Evolutionary conservation across 2,329 filamentous ascomycete species (phyloP).

Genomic region (Malbranchea zuffiana): DNA sequence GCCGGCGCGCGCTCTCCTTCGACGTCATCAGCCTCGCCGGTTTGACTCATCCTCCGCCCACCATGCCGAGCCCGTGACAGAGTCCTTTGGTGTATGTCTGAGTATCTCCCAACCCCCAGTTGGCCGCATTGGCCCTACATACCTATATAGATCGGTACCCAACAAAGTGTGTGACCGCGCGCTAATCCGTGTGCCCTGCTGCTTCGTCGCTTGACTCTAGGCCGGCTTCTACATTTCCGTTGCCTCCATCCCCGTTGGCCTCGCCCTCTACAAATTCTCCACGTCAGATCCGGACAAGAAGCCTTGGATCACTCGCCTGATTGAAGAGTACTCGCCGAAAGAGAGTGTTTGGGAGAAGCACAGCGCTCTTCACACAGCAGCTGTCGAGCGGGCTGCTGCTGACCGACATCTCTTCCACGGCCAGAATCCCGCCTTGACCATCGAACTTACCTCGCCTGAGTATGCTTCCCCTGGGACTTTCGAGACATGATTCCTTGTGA

Average conservation of each 20-base stretch:
- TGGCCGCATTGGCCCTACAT: not conserved
- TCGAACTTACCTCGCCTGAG: conserved; percentile 54
- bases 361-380: conserved; percentile 50
- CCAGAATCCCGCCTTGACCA: conserved; percentile 30
- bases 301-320: conserved; percentile 37
- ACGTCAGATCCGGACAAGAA: conserved; percentile 28
- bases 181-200: conserved; percentile 9
- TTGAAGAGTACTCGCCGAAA: conserved; percentile 45
- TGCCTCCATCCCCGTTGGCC: conserved; percentile 33
- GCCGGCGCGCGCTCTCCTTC: conserved; percentile 29
- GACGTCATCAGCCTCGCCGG: conserved; percentile 34
- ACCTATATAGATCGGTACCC: not conserved
- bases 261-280: conserved; percentile 34
- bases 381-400: conserved; percentile 51
- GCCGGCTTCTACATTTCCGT: conserved; percentile 39
- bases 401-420: conserved; percentile 52
- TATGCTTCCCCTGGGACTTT: conserved; percentile 31
- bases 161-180: conserved; percentile 6
- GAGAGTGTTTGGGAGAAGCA: conserved; percentile 44
- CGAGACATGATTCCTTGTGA: conserved; percentile 1
- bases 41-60: conserved; percentile 27
- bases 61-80: conserved; percentile 35
- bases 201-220: conserved; percentile 23
- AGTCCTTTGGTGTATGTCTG: conserved; percentile 36
- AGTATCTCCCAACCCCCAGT: conserved; percentile 13